Base-by-base conservation (phyloP, 148 eudicot genomes). In the Linanthus parryae region DNA sequence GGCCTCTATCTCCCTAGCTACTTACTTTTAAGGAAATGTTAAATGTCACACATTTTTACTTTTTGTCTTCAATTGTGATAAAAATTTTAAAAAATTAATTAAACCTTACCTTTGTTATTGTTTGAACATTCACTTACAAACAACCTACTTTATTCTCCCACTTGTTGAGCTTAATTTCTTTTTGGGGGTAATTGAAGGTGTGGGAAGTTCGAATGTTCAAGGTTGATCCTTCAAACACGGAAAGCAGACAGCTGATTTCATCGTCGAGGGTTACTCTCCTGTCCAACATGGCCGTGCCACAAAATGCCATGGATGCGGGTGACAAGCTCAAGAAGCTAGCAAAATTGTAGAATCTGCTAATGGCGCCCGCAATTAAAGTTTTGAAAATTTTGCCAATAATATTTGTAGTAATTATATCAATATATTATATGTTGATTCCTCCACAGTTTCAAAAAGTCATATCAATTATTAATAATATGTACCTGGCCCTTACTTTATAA, bases 241-340 rank as follows among this genome's bases (percentile, higher is more conserved):
- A 51, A 51, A 51, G 11, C 15, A 51, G 26, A 51, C 19, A 3
- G 19, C 17, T 51, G 55, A 51, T 51, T 30, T 51, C 55, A 9
- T 18, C 40, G 28, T 51, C 55, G 2, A 30, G 55, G 17, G 40
- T 51, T 2, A 51, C 55, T 21, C 8, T 51, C 13, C 40, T 51
- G 29, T 19, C 26, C 36, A 51, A 13, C 40, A 31, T 33, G 55
- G 15, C 5, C 9, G 25, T 0, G 55, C 26, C 54, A 13, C 8
- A 49, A n/a, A 12, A 49, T 16, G 34, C 16, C 37, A 18, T 28
- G 18, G n/a, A 18, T 29, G 54, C 36, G 2, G 54, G 36, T 1
- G 54, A 29, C 28, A 30, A 49, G 31, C 54, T 49, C 54, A 51
- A 19, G 55, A 51, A 51, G 40, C 21, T 51, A 51, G 26, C 40